Evolutionary conservation across 2,329 filamentous ascomycete genomes (phyloP).

Genomic region (Hypoxylon rubiginosum): DNA sequence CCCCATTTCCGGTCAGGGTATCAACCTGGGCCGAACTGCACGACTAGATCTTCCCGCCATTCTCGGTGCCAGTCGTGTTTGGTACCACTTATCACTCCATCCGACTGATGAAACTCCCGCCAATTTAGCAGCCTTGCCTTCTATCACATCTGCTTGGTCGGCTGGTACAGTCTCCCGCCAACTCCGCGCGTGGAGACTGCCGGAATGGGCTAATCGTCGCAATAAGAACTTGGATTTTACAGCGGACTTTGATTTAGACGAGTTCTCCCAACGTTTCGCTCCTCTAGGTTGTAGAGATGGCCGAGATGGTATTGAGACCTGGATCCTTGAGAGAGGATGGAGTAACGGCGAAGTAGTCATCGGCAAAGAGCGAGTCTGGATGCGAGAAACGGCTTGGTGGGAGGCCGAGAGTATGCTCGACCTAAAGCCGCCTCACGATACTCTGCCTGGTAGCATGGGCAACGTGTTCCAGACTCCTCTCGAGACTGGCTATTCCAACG

Average conservation of each 20-base stretch:
- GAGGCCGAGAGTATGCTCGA: constrained; percentile 97
- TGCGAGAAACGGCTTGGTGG: constrained; percentile 96
- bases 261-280: constrained; percentile 87
- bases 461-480: constrained; percentile 62
- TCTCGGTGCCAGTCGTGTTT: constrained; percentile 87
- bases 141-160: constrained; percentile 88
- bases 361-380: constrained; percentile 93
- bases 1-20: constrained; percentile 81
- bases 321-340: constrained; percentile 95
- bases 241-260: constrained; percentile 93
- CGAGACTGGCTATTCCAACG: constrained; percentile 78
- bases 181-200: constrained; percentile 90
- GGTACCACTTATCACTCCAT: constrained; percentile 94
- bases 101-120: constrained; percentile 89
- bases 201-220: constrained; percentile 95
- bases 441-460: constrained; percentile 48
- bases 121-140: constrained; percentile 77
- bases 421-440: constrained; percentile 75
- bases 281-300: constrained; percentile 90
- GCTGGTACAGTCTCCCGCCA: constrained; percentile 93
- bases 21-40: constrained; percentile 81
- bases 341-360: constrained; percentile 97
- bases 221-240: constrained; percentile 95
- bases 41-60: constrained; percentile 82
- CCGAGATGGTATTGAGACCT: constrained; percentile 91